Conservation (phyloP, 306 rosid genomes). For the Corylus avellana region DNA sequence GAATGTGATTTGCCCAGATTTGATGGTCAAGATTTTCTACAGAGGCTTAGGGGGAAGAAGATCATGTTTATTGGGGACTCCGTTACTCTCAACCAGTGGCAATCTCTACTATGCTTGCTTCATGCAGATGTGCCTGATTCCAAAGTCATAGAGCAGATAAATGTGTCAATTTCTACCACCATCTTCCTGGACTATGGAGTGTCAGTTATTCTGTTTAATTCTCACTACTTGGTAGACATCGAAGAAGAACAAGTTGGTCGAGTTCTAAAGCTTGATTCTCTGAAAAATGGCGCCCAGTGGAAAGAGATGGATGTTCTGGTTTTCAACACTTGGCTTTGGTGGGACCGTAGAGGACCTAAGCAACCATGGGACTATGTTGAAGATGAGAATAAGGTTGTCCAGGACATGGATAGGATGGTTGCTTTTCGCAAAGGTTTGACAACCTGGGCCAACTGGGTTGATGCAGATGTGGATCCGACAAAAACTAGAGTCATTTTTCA, state of each 20-base stretch:
- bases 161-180: conserved; percentile 1
- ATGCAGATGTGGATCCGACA: conserved; percentile 34
- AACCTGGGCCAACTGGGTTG: conserved; percentile 75
- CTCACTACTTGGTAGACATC: conserved; percentile 58
- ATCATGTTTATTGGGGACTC: conserved; percentile 79
- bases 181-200: conserved; percentile 55
- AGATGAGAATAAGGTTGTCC: conserved; percentile 37
- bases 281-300: conserved; percentile 56
- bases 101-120: conserved; percentile 63
- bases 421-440: conserved; percentile 56
- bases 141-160: background rate
- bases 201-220: conserved; percentile 36
- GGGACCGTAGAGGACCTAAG: conserved; percentile 56
- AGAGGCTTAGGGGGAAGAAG: conserved; percentile 43
- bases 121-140: conserved; percentile 43
- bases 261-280: conserved; percentile 67
- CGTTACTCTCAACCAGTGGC: conserved; percentile 54
- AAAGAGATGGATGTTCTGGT: conserved; percentile 61
- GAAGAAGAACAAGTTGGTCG: conserved; percentile 53
- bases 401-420: conserved; percentile 74
- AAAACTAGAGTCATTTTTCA: conserved; percentile 59
- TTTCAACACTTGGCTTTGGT: conserved; percentile 88
- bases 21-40: conserved; percentile 48
- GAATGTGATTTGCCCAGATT: conserved; percentile 65
- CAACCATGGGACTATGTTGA: conserved; percentile 77